Conservation (phyloP, 2,329 filamentous ascomycete genomes). For the Allantophomopsis lycopodina region DNA sequence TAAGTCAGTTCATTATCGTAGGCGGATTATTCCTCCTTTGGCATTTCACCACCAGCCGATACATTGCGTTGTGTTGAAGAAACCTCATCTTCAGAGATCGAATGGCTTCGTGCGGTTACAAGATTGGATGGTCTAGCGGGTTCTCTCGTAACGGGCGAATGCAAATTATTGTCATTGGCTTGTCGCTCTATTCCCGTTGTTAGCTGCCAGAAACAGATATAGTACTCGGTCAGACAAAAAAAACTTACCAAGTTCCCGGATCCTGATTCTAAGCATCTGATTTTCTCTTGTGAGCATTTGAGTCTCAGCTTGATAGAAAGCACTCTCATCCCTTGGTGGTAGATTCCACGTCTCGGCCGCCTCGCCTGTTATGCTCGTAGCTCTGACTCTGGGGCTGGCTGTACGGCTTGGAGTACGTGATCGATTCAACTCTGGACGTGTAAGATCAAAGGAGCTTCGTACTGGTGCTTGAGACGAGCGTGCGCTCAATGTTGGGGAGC, state of each 20-base stretch:
- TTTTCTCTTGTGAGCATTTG: slow-evolving; percentile 68
- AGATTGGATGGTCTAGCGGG: slow-evolving; percentile 16
- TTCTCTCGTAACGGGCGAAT: slow-evolving; percentile 16
- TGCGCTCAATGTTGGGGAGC: slow-evolving; percentile 26
- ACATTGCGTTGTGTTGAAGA: no score
- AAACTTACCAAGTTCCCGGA: slow-evolving; percentile 53
- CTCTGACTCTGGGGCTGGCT: slow-evolving; percentile 37
- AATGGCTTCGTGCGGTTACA: slow-evolving; percentile 10
- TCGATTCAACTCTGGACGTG: slow-evolving; percentile 38
- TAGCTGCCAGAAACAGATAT: neutral
- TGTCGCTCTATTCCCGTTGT: slow-evolving; percentile 1
- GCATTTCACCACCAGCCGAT: no score
- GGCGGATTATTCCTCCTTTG: no score
- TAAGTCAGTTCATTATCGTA: no score
- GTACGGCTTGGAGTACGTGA: slow-evolving; percentile 46
- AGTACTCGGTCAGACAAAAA: neutral
- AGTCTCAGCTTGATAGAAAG: slow-evolving; percentile 73
- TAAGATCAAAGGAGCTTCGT: slow-evolving; percentile 44
- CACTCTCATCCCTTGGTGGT: slow-evolving; percentile 57
- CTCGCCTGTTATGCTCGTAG: slow-evolving; percentile 44
- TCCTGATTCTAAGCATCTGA: slow-evolving; percentile 66
- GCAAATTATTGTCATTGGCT: slow-evolving; percentile 12
- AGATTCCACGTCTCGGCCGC: slow-evolving; percentile 43
- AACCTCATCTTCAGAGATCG: slow-evolving; percentile 11
- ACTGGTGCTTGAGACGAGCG: slow-evolving; percentile 19